These are phyloP conservation scores for Triticum timopheevii DNA, from an alignment of 176 grass and related monocot species.

Conservation along the genomic window DNA sequence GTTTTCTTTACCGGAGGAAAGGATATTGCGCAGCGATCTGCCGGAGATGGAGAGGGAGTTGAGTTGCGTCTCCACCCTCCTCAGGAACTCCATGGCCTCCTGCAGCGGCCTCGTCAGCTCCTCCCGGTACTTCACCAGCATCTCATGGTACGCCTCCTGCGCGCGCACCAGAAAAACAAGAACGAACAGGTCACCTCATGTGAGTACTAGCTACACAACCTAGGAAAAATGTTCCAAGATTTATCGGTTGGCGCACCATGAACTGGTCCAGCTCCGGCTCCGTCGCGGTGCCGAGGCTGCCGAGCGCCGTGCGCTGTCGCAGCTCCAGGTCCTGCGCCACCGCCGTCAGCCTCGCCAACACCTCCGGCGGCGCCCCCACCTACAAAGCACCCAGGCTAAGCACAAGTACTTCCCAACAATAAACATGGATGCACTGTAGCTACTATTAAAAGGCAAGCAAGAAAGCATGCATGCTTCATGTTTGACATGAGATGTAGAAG, in stretches of 20 bases:
- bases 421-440: slow-evolving; percentile 21
- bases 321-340: slow-evolving; percentile 76
- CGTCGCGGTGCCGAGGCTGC: slow-evolving; percentile 49
- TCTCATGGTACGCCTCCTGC: slow-evolving; percentile 97
- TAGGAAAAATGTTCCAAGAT: not conserved
- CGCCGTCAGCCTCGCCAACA: slow-evolving; percentile 63
- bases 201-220: not conserved
- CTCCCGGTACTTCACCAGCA: slow-evolving; percentile 97
- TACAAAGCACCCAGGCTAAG: slow-evolving; percentile 19
- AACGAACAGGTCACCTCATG: not conserved
- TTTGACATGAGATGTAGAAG: slow-evolving; percentile 38
- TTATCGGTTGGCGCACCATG: slow-evolving; percentile 55
- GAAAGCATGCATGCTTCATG: slow-evolving; percentile 25
- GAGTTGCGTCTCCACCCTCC: slow-evolving; percentile 81
- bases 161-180: not conserved
- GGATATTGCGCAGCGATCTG: slow-evolving; percentile 71
- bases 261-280: slow-evolving; percentile 98
- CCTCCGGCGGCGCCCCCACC: slow-evolving; percentile 97
- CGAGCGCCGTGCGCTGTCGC: slow-evolving; percentile 61
- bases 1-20: slow-evolving; percentile 67
- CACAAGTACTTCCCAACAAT: not conserved
- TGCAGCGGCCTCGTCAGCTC: slow-evolving; percentile 91
- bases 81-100: slow-evolving; percentile 94
- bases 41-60: slow-evolving; percentile 88
- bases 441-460: slow-evolving; percentile 9